phyloP scores from a whole-genome alignment of 805 yeast genomes.

The Candida namnaoensis region DNA sequence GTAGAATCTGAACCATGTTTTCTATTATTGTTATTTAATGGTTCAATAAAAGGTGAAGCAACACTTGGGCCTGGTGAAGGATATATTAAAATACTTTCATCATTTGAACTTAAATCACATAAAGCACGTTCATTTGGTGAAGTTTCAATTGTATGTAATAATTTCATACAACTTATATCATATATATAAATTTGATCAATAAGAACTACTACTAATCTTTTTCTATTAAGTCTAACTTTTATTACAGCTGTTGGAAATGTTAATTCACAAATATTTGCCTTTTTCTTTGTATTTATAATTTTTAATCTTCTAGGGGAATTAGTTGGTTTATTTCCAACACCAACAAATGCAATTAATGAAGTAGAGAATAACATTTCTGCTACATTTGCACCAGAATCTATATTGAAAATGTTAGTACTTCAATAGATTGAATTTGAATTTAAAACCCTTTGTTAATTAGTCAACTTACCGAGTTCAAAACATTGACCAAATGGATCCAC shows the following conservation, averaged over 20 bases:
- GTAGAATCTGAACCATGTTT: neutral
- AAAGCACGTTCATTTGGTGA: constrained; percentile 31
- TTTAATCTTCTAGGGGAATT: constrained; percentile 54
- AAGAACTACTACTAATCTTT: constrained; percentile 69
- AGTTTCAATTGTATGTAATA: constrained; percentile 63
- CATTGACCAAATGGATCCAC: constrained; percentile 84
- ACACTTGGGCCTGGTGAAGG: constrained; percentile 35
- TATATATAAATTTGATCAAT: constrained; percentile 79
- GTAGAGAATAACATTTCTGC: constrained; percentile 91
- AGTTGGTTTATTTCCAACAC: constrained; percentile 60
- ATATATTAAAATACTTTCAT: constrained; percentile 42
- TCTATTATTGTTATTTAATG: neutral
- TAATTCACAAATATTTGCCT: constrained; percentile 73
- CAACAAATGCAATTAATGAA: constrained; percentile 77
- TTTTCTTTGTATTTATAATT: constrained; percentile 65
- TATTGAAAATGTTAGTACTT: neutral
- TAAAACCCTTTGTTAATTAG: neutral
- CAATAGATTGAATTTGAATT: neutral
- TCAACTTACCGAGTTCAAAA: constrained; percentile 30
- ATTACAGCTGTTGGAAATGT: constrained; percentile 74
- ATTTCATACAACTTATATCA: constrained; percentile 84
- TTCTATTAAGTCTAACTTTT: constrained; percentile 71
- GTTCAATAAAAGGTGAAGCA: constrained; percentile 9
- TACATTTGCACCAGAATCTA: constrained; percentile 34
- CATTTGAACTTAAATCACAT: constrained; percentile 26